Percentiles rank a stretch among this genome's conserved stretches.
Conservation (phyloP, 345 rosid species). For the Barbarea vulgaris region DNA sequence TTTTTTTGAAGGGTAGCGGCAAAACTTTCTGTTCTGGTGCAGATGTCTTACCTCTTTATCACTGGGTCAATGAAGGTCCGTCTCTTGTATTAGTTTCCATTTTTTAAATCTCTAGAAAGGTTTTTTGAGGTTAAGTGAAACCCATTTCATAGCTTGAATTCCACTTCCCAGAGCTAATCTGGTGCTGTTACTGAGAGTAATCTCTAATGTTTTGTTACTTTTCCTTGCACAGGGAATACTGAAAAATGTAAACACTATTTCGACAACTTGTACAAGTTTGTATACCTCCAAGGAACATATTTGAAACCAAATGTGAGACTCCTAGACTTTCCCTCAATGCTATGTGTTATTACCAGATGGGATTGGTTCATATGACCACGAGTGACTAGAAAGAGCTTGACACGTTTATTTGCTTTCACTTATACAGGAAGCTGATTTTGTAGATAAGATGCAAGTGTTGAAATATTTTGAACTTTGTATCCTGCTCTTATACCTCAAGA, state of each 20-base stretch:
- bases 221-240: slow-evolving; percentile 57
- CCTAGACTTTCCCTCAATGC: slow-evolving; percentile 18
- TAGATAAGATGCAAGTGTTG: neutral
- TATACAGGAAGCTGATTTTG: neutral
- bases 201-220: slow-evolving; percentile 32
- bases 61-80: slow-evolving; percentile 64
- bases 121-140: slow-evolving; percentile 6
- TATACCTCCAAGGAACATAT: slow-evolving; percentile 87
- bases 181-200: slow-evolving; percentile 12
- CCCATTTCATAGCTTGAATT: slow-evolving; percentile 8
- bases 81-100: neutral
- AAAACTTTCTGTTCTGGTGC: slow-evolving; percentile 85
- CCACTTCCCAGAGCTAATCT: slow-evolving; percentile 12
- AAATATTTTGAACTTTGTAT: neutral
- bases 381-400: neutral
- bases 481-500: slow-evolving; percentile 8
- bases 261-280: slow-evolving; percentile 67
- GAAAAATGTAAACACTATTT: slow-evolving; percentile 74
- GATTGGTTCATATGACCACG: neutral
- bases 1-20: slow-evolving; percentile 74
- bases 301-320: slow-evolving; percentile 82
- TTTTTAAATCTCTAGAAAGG: neutral
- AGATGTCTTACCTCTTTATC: slow-evolving; percentile 66
- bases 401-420: neutral
- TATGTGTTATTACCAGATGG: slow-evolving; percentile 16